Conservation (phyloP, 139 green algal genomes). For the Yamagishiella unicocca region DNA sequence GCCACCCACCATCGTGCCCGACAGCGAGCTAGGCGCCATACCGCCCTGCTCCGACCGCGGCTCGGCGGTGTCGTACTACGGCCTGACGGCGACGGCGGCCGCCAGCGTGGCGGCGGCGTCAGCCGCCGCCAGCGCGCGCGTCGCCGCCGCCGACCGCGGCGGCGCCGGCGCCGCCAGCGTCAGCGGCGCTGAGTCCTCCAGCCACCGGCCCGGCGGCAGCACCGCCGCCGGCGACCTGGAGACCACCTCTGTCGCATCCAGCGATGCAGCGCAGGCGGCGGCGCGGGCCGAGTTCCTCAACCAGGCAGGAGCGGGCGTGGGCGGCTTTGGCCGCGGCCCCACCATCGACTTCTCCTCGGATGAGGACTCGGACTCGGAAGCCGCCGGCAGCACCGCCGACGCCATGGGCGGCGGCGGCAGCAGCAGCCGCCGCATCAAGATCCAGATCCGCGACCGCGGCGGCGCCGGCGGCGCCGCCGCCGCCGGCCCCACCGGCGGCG, state of each 20-base stretch:
- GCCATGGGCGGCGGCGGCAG: neutral
- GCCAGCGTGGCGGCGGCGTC: neutral
- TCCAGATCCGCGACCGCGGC: slow-evolving; percentile 32
- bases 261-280: slow-evolving; percentile 30
- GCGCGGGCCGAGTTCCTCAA: slow-evolving; percentile 32
- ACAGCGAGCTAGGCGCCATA: slow-evolving; percentile 25
- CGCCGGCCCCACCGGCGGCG: neutral
- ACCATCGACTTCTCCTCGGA: slow-evolving; percentile 9
- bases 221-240: neutral
- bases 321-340: neutral
- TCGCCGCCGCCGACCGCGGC: neutral
- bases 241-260: slow-evolving; percentile 9
- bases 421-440: slow-evolving; percentile 15
- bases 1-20: neutral
- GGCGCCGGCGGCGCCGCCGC: neutral
- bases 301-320: neutral
- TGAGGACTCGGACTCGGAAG: slow-evolving; percentile 8
- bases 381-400: neutral
- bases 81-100: slow-evolving; percentile 15
- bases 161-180: slow-evolving; percentile 1
- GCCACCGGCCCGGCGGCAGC: slow-evolving; percentile 7
- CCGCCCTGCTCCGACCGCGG: neutral
- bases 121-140: neutral
- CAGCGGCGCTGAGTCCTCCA: neutral
- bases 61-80: slow-evolving; percentile 18